Evolutionary conservation across 768 basidiomycete species (phyloP).

Genomic region (Rhizopogon vulgaris): DNA sequence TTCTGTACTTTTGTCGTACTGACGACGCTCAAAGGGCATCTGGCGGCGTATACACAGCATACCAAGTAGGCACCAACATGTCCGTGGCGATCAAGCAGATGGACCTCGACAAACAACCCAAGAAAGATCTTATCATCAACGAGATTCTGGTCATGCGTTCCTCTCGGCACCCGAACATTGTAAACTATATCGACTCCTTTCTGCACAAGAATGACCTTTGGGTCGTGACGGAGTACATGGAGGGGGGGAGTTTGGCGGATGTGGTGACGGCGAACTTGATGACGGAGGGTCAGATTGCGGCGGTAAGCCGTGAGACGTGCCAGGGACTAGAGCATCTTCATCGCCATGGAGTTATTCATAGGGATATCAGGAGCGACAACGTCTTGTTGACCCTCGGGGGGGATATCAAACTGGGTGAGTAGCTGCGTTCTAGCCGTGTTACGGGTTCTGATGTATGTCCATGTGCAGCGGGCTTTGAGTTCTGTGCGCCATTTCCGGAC

Average conservation of each 20-base stretch:
- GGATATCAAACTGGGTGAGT: conserved; percentile 96
- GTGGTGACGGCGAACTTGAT: conserved; percentile 87
- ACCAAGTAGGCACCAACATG: conserved; percentile 91
- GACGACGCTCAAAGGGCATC: conserved; percentile 60
- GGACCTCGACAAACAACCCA: conserved; percentile 99
- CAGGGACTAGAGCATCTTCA: conserved; percentile 95
- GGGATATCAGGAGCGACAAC: conserved; percentile 99
- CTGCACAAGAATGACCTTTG: conserved; percentile 96
- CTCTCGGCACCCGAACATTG: conserved; percentile 95
- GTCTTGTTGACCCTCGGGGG: conserved; percentile 88
- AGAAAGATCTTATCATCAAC: conserved; percentile 99
- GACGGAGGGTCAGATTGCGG: conserved; percentile 98
- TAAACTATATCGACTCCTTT: conserved; percentile 99
- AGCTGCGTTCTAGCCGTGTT: too few species aligned
- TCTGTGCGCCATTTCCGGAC: conserved; percentile 94
- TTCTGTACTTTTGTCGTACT: background rate
- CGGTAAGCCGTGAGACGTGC: conserved; percentile 87
- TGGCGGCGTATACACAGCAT: conserved; percentile 97
- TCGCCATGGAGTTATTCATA: conserved; percentile 94
- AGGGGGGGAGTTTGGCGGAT: conserved; percentile 90
- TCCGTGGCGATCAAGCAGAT: conserved; percentile 99
- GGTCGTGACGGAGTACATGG: conserved; percentile 99
- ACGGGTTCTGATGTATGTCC: background rate
- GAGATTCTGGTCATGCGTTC: conserved; percentile 99
- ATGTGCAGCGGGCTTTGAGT: conserved; percentile 88